Percentiles rank a stretch among this genome's conserved stretches.
phyloP scores from a whole-genome alignment of 2,329 filamentous ascomycete genomes.

The Ascochyta pisi region DNA sequence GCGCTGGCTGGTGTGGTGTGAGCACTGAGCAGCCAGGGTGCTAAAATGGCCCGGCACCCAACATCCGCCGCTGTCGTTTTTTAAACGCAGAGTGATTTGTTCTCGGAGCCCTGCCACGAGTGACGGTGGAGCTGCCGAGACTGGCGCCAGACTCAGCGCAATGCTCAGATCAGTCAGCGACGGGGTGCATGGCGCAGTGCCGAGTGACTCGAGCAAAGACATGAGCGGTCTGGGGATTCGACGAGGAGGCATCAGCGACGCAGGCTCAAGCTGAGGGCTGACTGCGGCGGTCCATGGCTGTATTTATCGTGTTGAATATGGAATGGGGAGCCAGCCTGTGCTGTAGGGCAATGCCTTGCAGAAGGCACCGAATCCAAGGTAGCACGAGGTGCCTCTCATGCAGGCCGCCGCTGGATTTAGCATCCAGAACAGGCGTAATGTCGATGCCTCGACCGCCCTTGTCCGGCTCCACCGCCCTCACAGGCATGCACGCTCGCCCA shows the following conservation, averaged over 20 bases:
- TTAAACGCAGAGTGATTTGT: slow-evolving; percentile 44
- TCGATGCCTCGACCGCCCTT: slow-evolving; percentile 47
- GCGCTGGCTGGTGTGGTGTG: slow-evolving; percentile 18
- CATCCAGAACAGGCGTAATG: slow-evolving; percentile 35
- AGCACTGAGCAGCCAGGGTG: slow-evolving; percentile 13
- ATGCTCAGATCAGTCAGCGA: slow-evolving; percentile 34
- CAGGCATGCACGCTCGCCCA: slow-evolving; percentile 42
- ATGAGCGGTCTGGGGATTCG: slow-evolving; percentile 11
- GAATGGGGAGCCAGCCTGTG: slow-evolving; percentile 29
- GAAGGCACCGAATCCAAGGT: slow-evolving; percentile 27
- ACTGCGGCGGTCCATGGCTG: slow-evolving; percentile 14
- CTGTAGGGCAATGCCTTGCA: slow-evolving; percentile 39
- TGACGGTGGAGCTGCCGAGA: slow-evolving; percentile 34
- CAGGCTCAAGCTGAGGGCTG: slow-evolving; percentile 4
- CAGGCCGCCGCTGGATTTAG: slow-evolving; percentile 30
- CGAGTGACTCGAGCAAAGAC: slow-evolving; percentile 14
- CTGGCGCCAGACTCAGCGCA: slow-evolving; percentile 35
- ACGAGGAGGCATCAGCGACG: not conserved
- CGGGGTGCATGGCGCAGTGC: slow-evolving; percentile 27
- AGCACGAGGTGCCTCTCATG: slow-evolving; percentile 42
- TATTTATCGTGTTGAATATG: slow-evolving; percentile 29
- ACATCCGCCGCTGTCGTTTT: slow-evolving; percentile 39
- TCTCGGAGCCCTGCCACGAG: slow-evolving; percentile 37
- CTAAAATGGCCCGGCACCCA: slow-evolving; percentile 36
- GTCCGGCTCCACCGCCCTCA: slow-evolving; percentile 41